A percentile compares a stretch with the other conserved stretches of the same genome.
Evolutionary conservation across 2,329 filamentous ascomycete species (phyloP).

Genomic region (Chaetomium sp.): DNA sequence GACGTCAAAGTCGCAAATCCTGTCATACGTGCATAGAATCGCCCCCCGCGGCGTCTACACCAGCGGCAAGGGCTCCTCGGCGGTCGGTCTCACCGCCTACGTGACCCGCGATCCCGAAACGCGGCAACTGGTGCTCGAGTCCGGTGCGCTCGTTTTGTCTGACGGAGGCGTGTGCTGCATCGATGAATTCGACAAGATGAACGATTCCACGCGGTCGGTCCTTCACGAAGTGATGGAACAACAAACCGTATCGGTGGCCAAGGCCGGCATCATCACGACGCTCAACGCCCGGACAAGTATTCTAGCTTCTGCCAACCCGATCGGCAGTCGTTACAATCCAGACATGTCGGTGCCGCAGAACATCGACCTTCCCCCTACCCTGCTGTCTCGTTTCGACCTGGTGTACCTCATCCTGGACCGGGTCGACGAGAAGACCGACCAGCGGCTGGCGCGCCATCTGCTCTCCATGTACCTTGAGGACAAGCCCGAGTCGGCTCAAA

Average conservation of each 20-base stretch:
- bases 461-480: slow-evolving; percentile 97
- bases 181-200: slow-evolving; percentile 87
- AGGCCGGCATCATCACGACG: slow-evolving; percentile 95
- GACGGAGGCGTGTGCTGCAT: slow-evolving; percentile 85
- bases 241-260: slow-evolving; percentile 81
- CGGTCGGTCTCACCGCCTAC: slow-evolving; percentile 78
- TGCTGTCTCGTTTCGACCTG: slow-evolving; percentile 93
- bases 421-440: slow-evolving; percentile 86
- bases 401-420: slow-evolving; percentile 96
- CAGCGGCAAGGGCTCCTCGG: slow-evolving; percentile 78
- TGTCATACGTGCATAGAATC: slow-evolving; percentile 96
- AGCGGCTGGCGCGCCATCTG: slow-evolving; percentile 86
- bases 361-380: slow-evolving; percentile 92
- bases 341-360: slow-evolving; percentile 96
- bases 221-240: slow-evolving; percentile 90
- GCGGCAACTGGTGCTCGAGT: slow-evolving; percentile 77
- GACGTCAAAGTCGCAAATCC: slow-evolving; percentile 91
- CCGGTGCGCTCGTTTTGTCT: slow-evolving; percentile 75
- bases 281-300: slow-evolving; percentile 95
- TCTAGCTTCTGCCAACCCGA: slow-evolving; percentile 94
- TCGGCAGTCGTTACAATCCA: slow-evolving; percentile 96
- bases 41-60: slow-evolving; percentile 85
- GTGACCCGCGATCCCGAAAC: slow-evolving; percentile 81
- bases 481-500: slow-evolving; percentile 78
- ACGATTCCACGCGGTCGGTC: slow-evolving; percentile 74